Evolutionary conservation across 1,139 yeast species (phyloP).

Genomic region (Taiozyma sp.): DNA sequence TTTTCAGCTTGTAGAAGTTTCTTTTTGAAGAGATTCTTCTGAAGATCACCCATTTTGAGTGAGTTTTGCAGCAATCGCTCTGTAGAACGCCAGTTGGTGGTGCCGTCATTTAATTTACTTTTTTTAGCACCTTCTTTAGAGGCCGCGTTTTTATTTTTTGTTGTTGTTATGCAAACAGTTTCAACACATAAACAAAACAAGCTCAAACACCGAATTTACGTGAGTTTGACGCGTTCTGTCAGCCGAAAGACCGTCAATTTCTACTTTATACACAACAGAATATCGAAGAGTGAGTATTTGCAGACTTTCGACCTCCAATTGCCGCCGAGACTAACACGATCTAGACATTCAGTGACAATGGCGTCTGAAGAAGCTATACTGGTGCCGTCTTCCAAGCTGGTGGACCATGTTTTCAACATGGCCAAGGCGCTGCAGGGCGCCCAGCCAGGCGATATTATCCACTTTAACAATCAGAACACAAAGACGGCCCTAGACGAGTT

Average conservation of each 20-base stretch:
- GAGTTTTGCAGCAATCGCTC: background rate
- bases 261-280: background rate
- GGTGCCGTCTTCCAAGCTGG: slow-evolving; percentile 10
- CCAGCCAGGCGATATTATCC: slow-evolving; percentile 17
- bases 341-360: background rate
- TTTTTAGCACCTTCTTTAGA: background rate
- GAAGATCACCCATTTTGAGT: slow-evolving; percentile 14
- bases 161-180: background rate
- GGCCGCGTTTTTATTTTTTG: background rate
- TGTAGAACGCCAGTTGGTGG: background rate
- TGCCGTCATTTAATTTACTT: too few species aligned
- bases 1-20: slow-evolving; percentile 36
- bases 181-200: background rate
- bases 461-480: slow-evolving; percentile 18
- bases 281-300: background rate
- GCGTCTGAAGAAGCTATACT: background rate
- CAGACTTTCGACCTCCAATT: background rate
- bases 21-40: slow-evolving; percentile 32
- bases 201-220: background rate
- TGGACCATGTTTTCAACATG: slow-evolving; percentile 22
- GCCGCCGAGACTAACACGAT: background rate
- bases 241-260: background rate
- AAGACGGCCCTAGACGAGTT: slow-evolving; percentile 17
- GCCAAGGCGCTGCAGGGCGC: slow-evolving; percentile 26
- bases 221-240: background rate